phyloP scores from a whole-genome alignment of 2,329 filamentous ascomycete genomes.

The Tolypocladium amazonense region DNA sequence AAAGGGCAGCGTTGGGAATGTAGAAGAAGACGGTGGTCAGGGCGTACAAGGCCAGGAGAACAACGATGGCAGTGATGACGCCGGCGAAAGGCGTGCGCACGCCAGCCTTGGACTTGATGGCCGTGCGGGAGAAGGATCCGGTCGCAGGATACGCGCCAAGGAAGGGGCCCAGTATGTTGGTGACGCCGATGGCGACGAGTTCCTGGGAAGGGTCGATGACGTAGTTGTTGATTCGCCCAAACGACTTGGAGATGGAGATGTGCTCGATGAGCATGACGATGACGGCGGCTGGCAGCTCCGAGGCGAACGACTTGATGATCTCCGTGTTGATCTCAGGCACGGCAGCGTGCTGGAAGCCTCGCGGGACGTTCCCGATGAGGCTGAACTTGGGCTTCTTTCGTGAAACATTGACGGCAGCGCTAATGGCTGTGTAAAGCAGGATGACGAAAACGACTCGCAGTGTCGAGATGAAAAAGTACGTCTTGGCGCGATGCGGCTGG shows the following conservation, averaged over 20 bases:
- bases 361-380: slow-evolving; percentile 58
- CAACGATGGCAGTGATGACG: slow-evolving; percentile 72
- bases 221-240: slow-evolving; percentile 73
- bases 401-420: slow-evolving; percentile 58
- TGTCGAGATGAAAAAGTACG: slow-evolving; percentile 70
- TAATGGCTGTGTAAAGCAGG: slow-evolving; percentile 68
- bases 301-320: slow-evolving; percentile 52
- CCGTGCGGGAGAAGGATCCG: slow-evolving; percentile 82
- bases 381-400: slow-evolving; percentile 47
- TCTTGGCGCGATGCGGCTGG: slow-evolving; percentile 54
- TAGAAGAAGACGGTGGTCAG: slow-evolving; percentile 79
- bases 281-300: slow-evolving; percentile 60
- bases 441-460: slow-evolving; percentile 74
- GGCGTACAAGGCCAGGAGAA: slow-evolving; percentile 76
- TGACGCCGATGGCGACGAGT: slow-evolving; percentile 65
- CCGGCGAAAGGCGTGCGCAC: slow-evolving; percentile 80
- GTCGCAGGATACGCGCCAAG: slow-evolving; percentile 77
- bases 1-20: slow-evolving; percentile 66
- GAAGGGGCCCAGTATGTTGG: slow-evolving; percentile 67
- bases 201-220: slow-evolving; percentile 72
- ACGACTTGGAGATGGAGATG: slow-evolving; percentile 75
- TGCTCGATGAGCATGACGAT: slow-evolving; percentile 75
- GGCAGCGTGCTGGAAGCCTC: slow-evolving; percentile 63
- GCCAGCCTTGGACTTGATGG: slow-evolving; percentile 90
- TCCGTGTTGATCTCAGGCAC: slow-evolving; percentile 50